Conservation (phyloP, 2,329 filamentous ascomycete genomes). For the Scytalidium sp. region DNA sequence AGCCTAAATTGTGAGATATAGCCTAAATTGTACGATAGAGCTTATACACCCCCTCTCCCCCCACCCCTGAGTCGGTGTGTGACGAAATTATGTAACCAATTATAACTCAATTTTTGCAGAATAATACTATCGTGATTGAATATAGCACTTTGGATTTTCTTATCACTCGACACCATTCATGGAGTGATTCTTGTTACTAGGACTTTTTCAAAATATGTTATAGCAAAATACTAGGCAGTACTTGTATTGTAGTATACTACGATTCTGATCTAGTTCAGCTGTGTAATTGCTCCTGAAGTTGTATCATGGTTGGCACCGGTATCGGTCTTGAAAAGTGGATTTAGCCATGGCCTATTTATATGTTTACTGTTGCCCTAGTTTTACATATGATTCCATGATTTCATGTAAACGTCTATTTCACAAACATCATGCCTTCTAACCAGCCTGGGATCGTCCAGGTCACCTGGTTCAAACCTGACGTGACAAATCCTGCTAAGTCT, state of each 20-base stretch:
- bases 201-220: background rate
- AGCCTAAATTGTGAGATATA: background rate
- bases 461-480: background rate
- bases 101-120: background rate
- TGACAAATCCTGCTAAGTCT: background rate
- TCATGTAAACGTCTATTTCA: background rate
- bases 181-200: no score
- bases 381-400: background rate
- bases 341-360: background rate
- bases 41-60: background rate
- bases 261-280: background rate
- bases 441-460: background rate
- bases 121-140: background rate
- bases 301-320: background rate
- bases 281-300: background rate
- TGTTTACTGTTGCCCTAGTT: background rate
- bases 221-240: background rate
- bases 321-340: background rate
- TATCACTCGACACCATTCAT: no score
- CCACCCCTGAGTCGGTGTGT: background rate
- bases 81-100: background rate
- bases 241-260: background rate
- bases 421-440: background rate
- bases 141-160: background rate
- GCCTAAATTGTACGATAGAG: background rate